A percentile compares a stretch with the other conserved stretches of the same genome.
Conservation (phyloP, 2,329 filamentous ascomycete genomes). For the Epichloe elymi region DNA sequence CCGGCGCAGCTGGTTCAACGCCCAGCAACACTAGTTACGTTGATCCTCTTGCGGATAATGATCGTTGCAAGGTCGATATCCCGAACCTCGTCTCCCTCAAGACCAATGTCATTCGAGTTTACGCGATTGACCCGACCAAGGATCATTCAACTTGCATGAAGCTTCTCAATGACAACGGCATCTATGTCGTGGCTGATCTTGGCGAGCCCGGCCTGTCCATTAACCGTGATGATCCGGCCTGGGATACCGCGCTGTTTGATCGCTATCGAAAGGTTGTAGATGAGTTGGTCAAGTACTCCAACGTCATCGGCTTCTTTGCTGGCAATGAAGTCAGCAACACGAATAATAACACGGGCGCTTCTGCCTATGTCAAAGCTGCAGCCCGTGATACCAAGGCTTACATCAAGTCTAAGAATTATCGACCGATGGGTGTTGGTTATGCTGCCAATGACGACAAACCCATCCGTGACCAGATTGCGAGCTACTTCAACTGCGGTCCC, state of each 20-base stretch:
- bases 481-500: conserved; percentile 87
- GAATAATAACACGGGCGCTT: conserved; percentile 75
- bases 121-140: conserved; percentile 70
- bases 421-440: conserved; percentile 81
- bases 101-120: conserved; percentile 92
- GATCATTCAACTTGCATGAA: conserved; percentile 81
- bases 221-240: conserved; percentile 64
- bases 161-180: conserved; percentile 68
- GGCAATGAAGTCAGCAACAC: conserved; percentile 95
- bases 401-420: conserved; percentile 68
- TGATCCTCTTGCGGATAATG: conserved; percentile 68
- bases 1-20: conserved; percentile 39
- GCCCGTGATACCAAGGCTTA: conserved; percentile 93
- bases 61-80: conserved; percentile 70
- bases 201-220: conserved; percentile 73
- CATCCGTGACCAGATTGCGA: conserved; percentile 69
- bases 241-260: conserved; percentile 65
- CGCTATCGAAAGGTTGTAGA: conserved; percentile 82
- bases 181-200: conserved; percentile 91
- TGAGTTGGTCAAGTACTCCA: conserved; percentile 67
- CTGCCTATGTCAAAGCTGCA: conserved; percentile 93
- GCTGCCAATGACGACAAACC: conserved; percentile 85
- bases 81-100: conserved; percentile 63
- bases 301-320: conserved; percentile 94
- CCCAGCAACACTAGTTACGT: conserved; percentile 44